Base-by-base conservation (phyloP, 306 rosid genomes). In the Begonia loranthoides region DNA sequence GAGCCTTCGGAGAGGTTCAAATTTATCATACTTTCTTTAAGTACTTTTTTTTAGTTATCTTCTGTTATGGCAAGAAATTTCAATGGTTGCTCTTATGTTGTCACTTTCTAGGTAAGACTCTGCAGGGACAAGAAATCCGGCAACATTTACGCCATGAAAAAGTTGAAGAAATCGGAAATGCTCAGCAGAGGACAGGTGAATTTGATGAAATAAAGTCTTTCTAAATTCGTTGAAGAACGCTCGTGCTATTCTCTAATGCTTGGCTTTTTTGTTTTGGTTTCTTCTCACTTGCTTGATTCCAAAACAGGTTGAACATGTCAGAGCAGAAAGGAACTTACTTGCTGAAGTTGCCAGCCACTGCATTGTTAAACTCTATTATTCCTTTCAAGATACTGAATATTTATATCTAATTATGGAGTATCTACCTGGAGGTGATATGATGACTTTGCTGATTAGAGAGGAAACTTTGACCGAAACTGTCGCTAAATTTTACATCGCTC, bases 391-490 rank as follows among this genome's bases (percentile, higher is more conserved):
- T 64, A 67, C 76, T 60, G 97, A 89, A 17, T 70, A 65, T 75
- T 77, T 88, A 61, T 88, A 84, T 70, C 80, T 88, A 13, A 82
- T 88, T 17, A 88, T 84, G 97, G 97, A 88, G 55, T 88, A 88
- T 71, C 82, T 84, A 62, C 95, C 97, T 22, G 97, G 97, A 33
- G 97, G 97, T 50, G 97, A 88, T 75, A 67, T 88, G 78, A 88
- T 88, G 97, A 88, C 97, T 56, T 67, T 88, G 63, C 78, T 88
- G 59, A 88, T 88, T 34, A 73, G 95, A 58, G 97, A 88, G 66
- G 97, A 88, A 80, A 81, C 93, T 59, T 79, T 89, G 79, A 84
- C 97, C 1, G 95, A 84, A 75, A 89, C 76, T 9, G 90, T 89
- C 50, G 83, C 95, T n/a, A 72, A 78, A 65, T 76, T 76, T 62